Evolutionary conservation across 2,329 filamentous ascomycete genomes (phyloP).

Genomic region (Exophiala calicioides): DNA sequence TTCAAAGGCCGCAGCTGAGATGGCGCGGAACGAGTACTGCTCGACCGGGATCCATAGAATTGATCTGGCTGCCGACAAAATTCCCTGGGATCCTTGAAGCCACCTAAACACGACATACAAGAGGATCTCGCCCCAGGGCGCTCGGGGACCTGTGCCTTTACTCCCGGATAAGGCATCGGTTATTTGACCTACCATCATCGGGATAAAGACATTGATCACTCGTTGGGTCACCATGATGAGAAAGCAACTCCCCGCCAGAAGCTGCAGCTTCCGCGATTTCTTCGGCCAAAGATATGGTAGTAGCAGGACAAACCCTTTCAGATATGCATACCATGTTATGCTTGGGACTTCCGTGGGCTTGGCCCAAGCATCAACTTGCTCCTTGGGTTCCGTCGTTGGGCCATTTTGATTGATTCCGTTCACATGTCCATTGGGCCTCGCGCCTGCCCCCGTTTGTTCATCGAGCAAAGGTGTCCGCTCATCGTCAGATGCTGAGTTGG

Average conservation of each 20-base stretch:
- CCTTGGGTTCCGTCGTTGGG: slow-evolving; percentile 32
- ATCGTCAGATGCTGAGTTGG: slow-evolving; percentile 40
- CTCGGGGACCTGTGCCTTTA: slow-evolving; percentile 52
- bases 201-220: slow-evolving; percentile 81
- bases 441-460: slow-evolving; percentile 40
- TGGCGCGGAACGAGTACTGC: slow-evolving; percentile 91
- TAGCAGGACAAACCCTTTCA: slow-evolving; percentile 87
- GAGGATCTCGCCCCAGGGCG: slow-evolving; percentile 73
- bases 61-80: slow-evolving; percentile 79
- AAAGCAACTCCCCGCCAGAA: slow-evolving; percentile 81
- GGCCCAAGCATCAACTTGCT: slow-evolving; percentile 65
- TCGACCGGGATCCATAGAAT: slow-evolving; percentile 95
- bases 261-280: slow-evolving; percentile 72
- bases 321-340: slow-evolving; percentile 94
- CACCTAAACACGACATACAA: slow-evolving; percentile 77
- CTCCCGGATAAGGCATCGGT: slow-evolving; percentile 69
- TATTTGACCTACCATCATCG: slow-evolving; percentile 75
- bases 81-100: slow-evolving; percentile 83
- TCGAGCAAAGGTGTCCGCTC: slow-evolving; percentile 47
- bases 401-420: slow-evolving; percentile 45
- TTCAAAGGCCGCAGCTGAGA: slow-evolving; percentile 94
- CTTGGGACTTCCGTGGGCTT: slow-evolving; percentile 82
- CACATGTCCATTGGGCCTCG: slow-evolving; percentile 48
- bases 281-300: slow-evolving; percentile 97
- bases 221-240: slow-evolving; percentile 76